These are phyloP conservation scores for Styphnolobium japonicum DNA, from an alignment of 306 rosid species.

Conservation along the genomic window DNA sequence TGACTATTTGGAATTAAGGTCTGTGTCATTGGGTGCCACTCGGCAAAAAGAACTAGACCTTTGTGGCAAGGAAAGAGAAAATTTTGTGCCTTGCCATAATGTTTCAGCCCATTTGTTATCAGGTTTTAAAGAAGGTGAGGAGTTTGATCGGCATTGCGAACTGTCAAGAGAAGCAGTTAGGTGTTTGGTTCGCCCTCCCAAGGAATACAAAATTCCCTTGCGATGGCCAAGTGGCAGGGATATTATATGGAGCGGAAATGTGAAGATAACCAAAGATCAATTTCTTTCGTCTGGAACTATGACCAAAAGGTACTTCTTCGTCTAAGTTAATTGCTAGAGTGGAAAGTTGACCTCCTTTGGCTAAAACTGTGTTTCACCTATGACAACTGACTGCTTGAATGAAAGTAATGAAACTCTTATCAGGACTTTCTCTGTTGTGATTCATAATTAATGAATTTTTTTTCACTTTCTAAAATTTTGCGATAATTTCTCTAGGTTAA, in stretches of 20 bases:
- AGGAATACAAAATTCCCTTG: constrained; percentile 92
- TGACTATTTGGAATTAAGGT: constrained; percentile 78
- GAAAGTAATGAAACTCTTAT: neutral
- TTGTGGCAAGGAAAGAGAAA: constrained; percentile 89
- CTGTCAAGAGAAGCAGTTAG: constrained; percentile 41
- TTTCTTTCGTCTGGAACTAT: constrained; percentile 98
- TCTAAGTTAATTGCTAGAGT: neutral
- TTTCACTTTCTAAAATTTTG: neutral
- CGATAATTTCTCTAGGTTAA: constrained; percentile 53
- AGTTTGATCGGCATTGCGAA: constrained; percentile 91
- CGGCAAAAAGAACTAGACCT: constrained; percentile 68
- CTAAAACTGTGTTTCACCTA: neutral
- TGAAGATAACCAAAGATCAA: constrained; percentile 94
- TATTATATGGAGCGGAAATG: constrained; percentile 95
- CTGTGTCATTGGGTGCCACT: constrained; percentile 51
- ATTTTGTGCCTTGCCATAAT: constrained; percentile 88
- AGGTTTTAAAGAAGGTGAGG: constrained; percentile 80
- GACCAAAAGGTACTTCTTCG: constrained; percentile 79
- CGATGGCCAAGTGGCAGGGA: constrained; percentile 94
- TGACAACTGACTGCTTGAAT: neutral
- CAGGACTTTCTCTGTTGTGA: neutral
- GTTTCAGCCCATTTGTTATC: constrained; percentile 64
- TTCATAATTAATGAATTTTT: neutral
- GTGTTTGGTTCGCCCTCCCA: constrained; percentile 94
- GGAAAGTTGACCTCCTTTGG: constrained; percentile 3